phyloP scores from a whole-genome alignment of 2,329 filamentous ascomycete species.

The Byssothecium circinans region DNA sequence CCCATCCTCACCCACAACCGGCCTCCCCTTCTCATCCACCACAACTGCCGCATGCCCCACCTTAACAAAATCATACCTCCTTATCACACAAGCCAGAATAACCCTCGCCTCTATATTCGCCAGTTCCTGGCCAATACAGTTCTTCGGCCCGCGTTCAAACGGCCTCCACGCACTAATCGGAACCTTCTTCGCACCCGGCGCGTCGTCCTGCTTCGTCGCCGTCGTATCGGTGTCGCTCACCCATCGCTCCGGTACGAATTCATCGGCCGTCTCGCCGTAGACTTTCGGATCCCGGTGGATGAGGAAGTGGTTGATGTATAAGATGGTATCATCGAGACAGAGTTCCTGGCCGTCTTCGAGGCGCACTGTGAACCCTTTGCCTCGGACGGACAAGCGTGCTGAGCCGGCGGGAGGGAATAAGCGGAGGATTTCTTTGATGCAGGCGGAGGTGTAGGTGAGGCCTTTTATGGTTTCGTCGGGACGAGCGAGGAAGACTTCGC shows the following conservation, averaged over 20 bases:
- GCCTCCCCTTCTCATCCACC: conserved; percentile 24
- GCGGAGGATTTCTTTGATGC: conserved; percentile 58
- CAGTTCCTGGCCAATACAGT: conserved; percentile 62
- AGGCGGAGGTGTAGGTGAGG: conserved; percentile 56
- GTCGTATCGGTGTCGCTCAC: conserved; percentile 39
- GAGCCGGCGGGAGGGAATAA: conserved; percentile 55
- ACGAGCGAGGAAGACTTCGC: conserved; percentile 45
- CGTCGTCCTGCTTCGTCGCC: conserved; percentile 17
- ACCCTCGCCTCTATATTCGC: conserved; percentile 57
- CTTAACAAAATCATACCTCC: conserved; percentile 40
- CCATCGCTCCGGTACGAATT: conserved; percentile 43
- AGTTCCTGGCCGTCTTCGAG: conserved; percentile 47
- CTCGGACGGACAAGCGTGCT: conserved; percentile 38
- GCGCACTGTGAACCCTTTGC: conserved; percentile 48
- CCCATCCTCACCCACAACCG: conserved; percentile 31
- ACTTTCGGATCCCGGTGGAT: conserved; percentile 42
- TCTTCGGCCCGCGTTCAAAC: conserved; percentile 59
- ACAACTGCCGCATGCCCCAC: conserved; percentile 36
- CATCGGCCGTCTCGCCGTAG: conserved; percentile 34
- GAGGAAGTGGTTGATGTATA: conserved; percentile 49
- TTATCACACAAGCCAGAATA: conserved; percentile 49
- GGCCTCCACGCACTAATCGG: conserved; percentile 54
- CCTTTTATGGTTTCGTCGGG: conserved; percentile 52
- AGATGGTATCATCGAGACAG: conserved; percentile 47
- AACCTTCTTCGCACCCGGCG: conserved; percentile 27